Evolutionary conservation across 129 eudicot species (phyloP).

Genomic region (Ambrosia artemisiifolia): DNA sequence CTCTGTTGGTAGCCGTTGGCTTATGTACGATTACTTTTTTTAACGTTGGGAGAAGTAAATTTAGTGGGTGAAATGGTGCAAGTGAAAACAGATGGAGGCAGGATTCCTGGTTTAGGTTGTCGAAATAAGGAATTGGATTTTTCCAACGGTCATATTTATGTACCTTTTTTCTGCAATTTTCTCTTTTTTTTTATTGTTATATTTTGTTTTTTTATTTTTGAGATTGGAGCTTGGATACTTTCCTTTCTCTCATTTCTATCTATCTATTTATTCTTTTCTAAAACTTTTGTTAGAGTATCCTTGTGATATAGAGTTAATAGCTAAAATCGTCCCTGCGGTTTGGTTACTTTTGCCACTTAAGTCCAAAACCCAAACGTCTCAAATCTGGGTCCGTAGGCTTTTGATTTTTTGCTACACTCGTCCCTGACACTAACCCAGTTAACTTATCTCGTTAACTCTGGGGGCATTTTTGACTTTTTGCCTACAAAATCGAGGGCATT

Average conservation of each 20-base stretch:
- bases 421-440: no score
- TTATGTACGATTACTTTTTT: not conserved
- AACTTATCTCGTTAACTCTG: no score
- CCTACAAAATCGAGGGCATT: no score
- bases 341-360: no score
- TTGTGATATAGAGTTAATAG: no score
- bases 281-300: not conserved
- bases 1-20: conserved; percentile 27
- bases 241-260: conserved; percentile 25
- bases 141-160: conserved; percentile 36
- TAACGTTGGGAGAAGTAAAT: conserved; percentile 24
- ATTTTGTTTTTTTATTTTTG: not conserved
- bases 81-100: conserved; percentile 14
- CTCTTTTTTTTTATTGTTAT: not conserved
- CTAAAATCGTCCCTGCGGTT: no score
- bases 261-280: not conserved
- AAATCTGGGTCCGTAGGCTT: no score
- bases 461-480: no score
- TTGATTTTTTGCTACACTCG: no score
- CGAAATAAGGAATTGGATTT: conserved; percentile 27
- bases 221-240: conserved; percentile 17
- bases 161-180: conserved; percentile 12
- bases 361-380: no score
- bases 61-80: conserved; percentile 26
- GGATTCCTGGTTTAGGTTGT: conserved; percentile 35